Evolutionary conservation across 495 filamentous ascomycete species (phyloP), one percentile per base, ranked within the genome.

Genomic region (Hypoxylon subgilvum): DNA sequence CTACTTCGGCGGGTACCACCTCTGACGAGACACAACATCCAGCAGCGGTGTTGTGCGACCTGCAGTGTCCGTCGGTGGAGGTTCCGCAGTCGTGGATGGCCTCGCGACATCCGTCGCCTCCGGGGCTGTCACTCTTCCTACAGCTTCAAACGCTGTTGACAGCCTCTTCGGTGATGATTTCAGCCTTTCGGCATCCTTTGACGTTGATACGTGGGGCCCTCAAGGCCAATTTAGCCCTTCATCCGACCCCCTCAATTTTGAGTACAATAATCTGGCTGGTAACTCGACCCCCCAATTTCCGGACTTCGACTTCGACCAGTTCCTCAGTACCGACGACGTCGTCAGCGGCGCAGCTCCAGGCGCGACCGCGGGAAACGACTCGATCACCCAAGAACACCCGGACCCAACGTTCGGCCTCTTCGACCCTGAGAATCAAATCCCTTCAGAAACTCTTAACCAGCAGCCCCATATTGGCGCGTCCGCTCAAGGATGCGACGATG

Each of bases 21-120:
- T 79, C 88, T 84, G 90, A 94, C 81, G 75, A 83, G 94, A 92
- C 92, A 97, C 93, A 96, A 96, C 93, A 96, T 96, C 90, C 94
- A 96, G 94, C 94, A 81, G 93, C 82, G 91, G 86, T 96, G 92
- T 96, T 97, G 93, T 97, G 90, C 82, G 94, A 93, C 94, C 94
- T 96, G 94, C 94, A 88, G 94, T 98, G 94, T 97, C 94, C 85
- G 86, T 92, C 86, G 83, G 79, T 75, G 78, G 81, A 76, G 74
- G 76, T 71, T 67, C 74, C 76, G 69, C 74, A 69, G 71, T 79
- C 77, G 81, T 86, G 82, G 84, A 73, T 79, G 79, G 72, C 73
- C 73, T 80, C 72, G 66, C 81, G 75, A 70, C 76, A 69, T 75
- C 80, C 70, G 78, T 82, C 72, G 72, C 81, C 72, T 72, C 82